These are phyloP conservation scores for Carex scoparia DNA, from an alignment of 176 grass and related monocot genomes.

Conservation along the genomic window DNA sequence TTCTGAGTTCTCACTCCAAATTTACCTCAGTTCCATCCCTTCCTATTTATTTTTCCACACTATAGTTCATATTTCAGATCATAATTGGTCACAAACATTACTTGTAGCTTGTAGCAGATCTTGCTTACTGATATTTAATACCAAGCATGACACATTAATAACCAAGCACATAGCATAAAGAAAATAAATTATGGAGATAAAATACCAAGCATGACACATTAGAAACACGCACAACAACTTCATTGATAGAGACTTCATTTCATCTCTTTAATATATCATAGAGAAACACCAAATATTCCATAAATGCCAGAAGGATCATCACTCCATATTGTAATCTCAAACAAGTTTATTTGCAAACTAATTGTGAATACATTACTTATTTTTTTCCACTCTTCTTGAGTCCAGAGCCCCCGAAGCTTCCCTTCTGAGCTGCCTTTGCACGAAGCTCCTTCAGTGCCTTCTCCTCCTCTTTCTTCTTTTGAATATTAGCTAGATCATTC, in stretches of 20 bases:
- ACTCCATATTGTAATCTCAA: neutral
- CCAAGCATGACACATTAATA: neutral
- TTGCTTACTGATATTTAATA: neutral
- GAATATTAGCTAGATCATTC: conserved; percentile 60
- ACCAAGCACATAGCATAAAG: neutral
- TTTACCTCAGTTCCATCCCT: neutral
- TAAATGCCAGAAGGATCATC: neutral
- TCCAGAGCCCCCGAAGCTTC: conserved; percentile 68
- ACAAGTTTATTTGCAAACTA: conserved; percentile 15
- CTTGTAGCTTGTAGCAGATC: no score
- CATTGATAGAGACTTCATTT: conserved; percentile 13
- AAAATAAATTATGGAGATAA: neutral
- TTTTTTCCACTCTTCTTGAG: conserved; percentile 99
- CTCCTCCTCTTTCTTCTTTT: conserved; percentile 98
- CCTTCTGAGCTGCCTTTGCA: conserved; percentile 79
- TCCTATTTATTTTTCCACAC: neutral
- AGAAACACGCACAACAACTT: neutral
- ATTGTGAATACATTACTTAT: conserved; percentile 30
- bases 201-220: neutral
- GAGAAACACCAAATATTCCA: conserved; percentile 6
- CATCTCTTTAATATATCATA: conserved; percentile 12
- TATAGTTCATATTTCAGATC: neutral
- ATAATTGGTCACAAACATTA: neutral
- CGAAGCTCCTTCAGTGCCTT: conserved; percentile 93
- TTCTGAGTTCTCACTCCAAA: neutral